Conservation (phyloP, 164 flowering plant species). For the Nymphaea thermarum region DNA sequence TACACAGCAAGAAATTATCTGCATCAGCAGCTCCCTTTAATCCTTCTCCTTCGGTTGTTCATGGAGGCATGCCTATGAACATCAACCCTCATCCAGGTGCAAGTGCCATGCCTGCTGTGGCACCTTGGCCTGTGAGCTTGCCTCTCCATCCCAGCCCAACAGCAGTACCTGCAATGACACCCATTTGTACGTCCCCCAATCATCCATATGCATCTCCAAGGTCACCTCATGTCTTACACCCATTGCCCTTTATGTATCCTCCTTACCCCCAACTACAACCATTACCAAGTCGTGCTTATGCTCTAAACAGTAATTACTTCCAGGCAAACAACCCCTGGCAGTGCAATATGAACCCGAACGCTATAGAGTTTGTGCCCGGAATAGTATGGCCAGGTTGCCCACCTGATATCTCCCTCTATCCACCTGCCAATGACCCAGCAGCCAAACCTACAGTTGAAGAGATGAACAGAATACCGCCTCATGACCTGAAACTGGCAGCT, state of each 20-base stretch:
- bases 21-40: conserved; percentile 93
- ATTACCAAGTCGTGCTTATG: conserved; percentile 41
- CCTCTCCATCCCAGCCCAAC: conserved; percentile 54
- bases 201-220: conserved; percentile 75
- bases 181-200: conserved; percentile 73
- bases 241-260: conserved; percentile 70
- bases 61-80: conserved; percentile 47
- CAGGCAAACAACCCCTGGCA: conserved; percentile 79
- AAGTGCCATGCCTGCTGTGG: conserved; percentile 39
- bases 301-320: conserved; percentile 38
- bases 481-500: conserved; percentile 18
- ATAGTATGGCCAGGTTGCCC: conserved; percentile 74
- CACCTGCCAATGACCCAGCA: conserved; percentile 44
- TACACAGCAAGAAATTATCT: conserved; percentile 41
- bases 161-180: conserved; percentile 32
- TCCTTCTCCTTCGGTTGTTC: conserved; percentile 46
- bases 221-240: conserved; percentile 75
- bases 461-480: conserved; percentile 16
- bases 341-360: conserved; percentile 47
- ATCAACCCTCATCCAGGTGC: conserved; percentile 52
- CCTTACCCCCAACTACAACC: conserved; percentile 60
- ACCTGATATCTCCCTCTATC: conserved; percentile 57
- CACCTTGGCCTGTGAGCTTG: conserved; percentile 84
- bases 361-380: conserved; percentile 52
- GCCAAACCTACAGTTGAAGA: conserved; percentile 26